Evolutionary conservation across 805 yeast species (phyloP), one percentile per base, ranked within the genome.

Genomic region (Saturnispora galanensis): DNA sequence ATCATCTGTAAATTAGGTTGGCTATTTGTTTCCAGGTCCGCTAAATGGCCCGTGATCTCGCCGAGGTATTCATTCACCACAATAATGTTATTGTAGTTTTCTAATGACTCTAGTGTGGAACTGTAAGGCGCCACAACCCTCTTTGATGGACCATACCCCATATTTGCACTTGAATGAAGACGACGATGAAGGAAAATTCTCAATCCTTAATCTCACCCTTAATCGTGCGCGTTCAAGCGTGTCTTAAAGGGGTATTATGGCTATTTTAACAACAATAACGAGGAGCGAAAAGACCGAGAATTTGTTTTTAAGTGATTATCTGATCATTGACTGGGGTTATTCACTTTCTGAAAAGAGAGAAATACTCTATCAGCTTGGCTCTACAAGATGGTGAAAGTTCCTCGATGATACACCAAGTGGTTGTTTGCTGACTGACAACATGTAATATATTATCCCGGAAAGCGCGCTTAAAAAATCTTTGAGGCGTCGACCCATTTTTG

Each of bases 1-100:
- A 88, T 84, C 63, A 87, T 63, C 11, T 60, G 56, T 1, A 77
- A 72, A 50, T 73, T 72, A 31, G 72, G 66, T 26, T 56, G 51
- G 34, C 65, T 64, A 33, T 54, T 52, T 4, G 63, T 47, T 51
- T 75, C 80, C 30, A 72, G 56, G 12, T 47, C 56, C 13, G 75
- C 59, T 48, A 67, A 52, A 51, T 70, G 69, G 32, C 53, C 50
- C 8, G 62, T 60, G 38, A 71, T 64, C 15, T 71, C 69, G 5
- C 53, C 42, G 16, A 60, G 44, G 53, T 76, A 76, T 51, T 76
- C 81, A 26, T 59, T 54, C 9, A 61, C 57, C 38, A 73, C 60
- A 41, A 59, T 60, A 38, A 62, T 63, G 55, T 75, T 74, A 36
- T 70, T 66, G 48, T 60, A 68, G 12, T 67, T 60, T 54, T 76